A percentile compares a stretch with the other conserved stretches of the same genome.
phyloP scores from a whole-genome alignment of 1,139 yeast species.

The Candida frijolesensis region DNA sequence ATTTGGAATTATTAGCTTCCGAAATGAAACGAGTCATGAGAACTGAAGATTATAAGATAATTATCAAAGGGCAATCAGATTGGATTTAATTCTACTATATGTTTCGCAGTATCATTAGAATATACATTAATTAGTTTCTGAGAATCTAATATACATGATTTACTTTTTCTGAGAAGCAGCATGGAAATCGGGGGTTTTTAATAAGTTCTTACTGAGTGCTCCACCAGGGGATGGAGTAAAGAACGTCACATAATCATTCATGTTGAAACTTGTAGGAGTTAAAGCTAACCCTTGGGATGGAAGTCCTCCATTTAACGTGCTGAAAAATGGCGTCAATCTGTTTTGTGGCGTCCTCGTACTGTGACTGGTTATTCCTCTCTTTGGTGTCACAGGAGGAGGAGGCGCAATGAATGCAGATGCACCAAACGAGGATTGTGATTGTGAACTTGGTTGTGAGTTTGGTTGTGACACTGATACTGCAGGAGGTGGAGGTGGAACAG shows the following conservation, averaged over 20 bases:
- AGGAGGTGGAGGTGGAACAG: background rate
- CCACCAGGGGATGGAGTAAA: conserved; percentile 73
- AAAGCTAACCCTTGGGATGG: conserved; percentile 49
- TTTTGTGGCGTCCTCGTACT: conserved; percentile 46
- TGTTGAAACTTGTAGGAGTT: conserved; percentile 75
- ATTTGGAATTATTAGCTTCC: background rate
- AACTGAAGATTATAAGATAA: background rate
- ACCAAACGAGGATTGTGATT: background rate
- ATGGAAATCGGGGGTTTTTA: conserved; percentile 49
- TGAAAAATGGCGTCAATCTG: conserved; percentile 46
- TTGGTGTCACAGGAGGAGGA: conserved; percentile 51
- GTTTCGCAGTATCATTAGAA: background rate
- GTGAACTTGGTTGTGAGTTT: background rate
- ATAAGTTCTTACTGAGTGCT: conserved; percentile 32
- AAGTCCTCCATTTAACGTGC: conserved; percentile 27
- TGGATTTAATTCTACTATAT: background rate
- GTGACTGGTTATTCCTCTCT: conserved; percentile 24
- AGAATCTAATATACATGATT: background rate
- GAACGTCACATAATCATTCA: conserved; percentile 79
- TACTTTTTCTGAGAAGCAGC: conserved; percentile 19
- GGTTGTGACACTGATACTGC: conserved; percentile 3
- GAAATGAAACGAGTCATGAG: background rate
- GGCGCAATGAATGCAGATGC: conserved; percentile 37
- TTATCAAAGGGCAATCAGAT: background rate
- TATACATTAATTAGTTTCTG: background rate